Conservation (phyloP, 139 green algal species). For the Penium margaritaceum region DNA sequence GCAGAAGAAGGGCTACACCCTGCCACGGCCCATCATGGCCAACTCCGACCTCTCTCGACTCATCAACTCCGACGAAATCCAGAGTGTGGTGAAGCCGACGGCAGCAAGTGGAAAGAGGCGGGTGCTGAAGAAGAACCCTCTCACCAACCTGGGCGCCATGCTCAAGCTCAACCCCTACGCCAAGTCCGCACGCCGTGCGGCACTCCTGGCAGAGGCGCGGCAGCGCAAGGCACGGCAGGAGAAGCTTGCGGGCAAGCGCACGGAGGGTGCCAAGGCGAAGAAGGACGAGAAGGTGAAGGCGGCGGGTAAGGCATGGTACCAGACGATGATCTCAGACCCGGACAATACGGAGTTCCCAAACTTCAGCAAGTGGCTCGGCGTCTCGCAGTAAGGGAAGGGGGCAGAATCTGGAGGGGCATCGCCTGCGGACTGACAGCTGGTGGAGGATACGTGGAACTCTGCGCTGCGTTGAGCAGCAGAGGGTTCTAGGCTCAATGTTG, state of each 20-base stretch:
- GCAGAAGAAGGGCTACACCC: constrained; percentile 90
- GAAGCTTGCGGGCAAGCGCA: constrained; percentile 46
- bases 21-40: constrained; percentile 79
- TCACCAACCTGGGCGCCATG: constrained; percentile 91
- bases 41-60: constrained; percentile 88
- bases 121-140: constrained; percentile 93
- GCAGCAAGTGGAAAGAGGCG: constrained; percentile 53
- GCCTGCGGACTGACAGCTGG: too few relatives aligned
- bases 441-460: too few relatives aligned
- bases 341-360: constrained; percentile 48
- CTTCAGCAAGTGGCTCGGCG: constrained; percentile 49
- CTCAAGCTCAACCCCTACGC: constrained; percentile 96
- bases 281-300: constrained; percentile 39
- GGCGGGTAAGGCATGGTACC: constrained; percentile 59
- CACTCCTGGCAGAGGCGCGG: constrained; percentile 51
- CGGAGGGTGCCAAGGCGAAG: too few relatives aligned
- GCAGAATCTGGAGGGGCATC: too few relatives aligned
- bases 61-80: constrained; percentile 95
- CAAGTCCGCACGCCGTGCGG: constrained; percentile 54
- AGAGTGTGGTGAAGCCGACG: constrained; percentile 55
- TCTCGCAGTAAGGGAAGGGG: constrained; percentile 31
- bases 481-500: too few relatives aligned
- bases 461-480: too few relatives aligned
- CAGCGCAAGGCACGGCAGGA: constrained; percentile 50
- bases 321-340: constrained; percentile 48